Percentiles rank a stretch among this genome's conserved stretches.
These are phyloP conservation scores for Carex myosuroides DNA, from an alignment of 176 grass and related monocot genomes.

Conservation along the genomic window DNA sequence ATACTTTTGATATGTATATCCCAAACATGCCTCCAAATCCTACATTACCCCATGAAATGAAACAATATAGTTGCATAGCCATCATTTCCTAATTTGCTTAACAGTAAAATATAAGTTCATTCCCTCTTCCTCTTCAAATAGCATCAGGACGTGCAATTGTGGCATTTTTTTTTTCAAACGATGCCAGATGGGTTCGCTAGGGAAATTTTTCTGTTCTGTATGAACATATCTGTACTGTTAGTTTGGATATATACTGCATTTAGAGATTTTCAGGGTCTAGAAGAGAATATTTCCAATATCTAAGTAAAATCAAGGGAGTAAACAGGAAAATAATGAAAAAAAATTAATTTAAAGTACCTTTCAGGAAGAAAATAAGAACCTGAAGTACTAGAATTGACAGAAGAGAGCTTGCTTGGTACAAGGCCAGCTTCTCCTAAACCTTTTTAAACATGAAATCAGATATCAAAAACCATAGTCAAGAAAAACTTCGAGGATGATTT, in stretches of 20 bases:
- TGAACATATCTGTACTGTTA: neutral
- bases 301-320: slow-evolving; percentile 12
- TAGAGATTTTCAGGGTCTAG: neutral
- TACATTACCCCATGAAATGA: neutral
- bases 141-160: neutral
- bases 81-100: neutral
- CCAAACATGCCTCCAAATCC: neutral
- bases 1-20: neutral
- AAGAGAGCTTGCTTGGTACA: slow-evolving; percentile 56
- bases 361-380: slow-evolving; percentile 63
- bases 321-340: slow-evolving; percentile 1
- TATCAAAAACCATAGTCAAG: slow-evolving; percentile 15
- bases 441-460: slow-evolving; percentile 34
- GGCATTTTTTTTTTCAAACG: neutral
- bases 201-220: no score
- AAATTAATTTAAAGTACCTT: slow-evolving; percentile 30
- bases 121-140: neutral
- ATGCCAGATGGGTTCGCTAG: neutral
- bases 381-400: slow-evolving; percentile 30
- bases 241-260: neutral
- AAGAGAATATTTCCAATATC: neutral
- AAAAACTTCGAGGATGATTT: neutral
- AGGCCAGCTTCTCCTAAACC: slow-evolving; percentile 92
- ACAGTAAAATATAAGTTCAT: neutral
- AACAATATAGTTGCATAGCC: neutral